Evolutionary conservation across 768 basidiomycete genomes (phyloP).

Genomic region (Tulasnella sp.): DNA sequence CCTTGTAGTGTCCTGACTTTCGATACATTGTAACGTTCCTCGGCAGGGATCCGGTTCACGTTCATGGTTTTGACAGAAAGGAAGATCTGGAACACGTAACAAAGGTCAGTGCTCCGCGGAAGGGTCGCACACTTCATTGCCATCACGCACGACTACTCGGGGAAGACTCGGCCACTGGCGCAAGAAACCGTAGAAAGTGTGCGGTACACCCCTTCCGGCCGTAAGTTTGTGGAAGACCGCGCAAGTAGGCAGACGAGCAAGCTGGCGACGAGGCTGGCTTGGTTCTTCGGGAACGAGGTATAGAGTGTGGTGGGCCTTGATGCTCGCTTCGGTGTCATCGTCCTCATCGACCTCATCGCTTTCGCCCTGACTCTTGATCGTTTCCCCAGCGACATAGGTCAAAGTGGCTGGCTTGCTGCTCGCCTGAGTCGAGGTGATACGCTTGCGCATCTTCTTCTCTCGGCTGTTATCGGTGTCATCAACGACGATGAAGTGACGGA

Average conservation of each 20-base stretch:
- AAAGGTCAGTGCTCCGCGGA: neutral
- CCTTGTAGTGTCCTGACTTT: constrained; percentile 63
- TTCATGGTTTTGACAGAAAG: constrained; percentile 61
- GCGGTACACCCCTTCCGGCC: constrained; percentile 61
- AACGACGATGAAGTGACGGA: constrained; percentile 58
- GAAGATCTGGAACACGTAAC: constrained; percentile 54
- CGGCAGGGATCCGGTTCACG: constrained; percentile 52
- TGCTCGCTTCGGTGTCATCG: constrained; percentile 37
- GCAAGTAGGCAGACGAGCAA: constrained; percentile 55
- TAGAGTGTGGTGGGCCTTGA: constrained; percentile 30
- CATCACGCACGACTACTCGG: constrained; percentile 57
- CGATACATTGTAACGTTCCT: constrained; percentile 59
- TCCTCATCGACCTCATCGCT: constrained; percentile 36
- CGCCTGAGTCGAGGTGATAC: neutral
- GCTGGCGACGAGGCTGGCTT: constrained; percentile 38
- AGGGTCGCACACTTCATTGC: neutral
- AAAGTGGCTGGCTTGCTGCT: neutral
- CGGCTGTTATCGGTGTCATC: constrained; percentile 39
- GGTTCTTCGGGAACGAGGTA: constrained; percentile 42
- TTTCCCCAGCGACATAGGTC: constrained; percentile 22
- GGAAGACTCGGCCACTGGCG: constrained; percentile 73
- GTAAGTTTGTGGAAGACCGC: constrained; percentile 64
- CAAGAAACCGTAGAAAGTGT: constrained; percentile 66
- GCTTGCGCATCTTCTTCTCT: constrained; percentile 26
- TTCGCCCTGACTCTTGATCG: constrained; percentile 33